Evolutionary conservation across 2,329 filamentous ascomycete species (phyloP).

Genomic region (Hypoxylon sp.): DNA sequence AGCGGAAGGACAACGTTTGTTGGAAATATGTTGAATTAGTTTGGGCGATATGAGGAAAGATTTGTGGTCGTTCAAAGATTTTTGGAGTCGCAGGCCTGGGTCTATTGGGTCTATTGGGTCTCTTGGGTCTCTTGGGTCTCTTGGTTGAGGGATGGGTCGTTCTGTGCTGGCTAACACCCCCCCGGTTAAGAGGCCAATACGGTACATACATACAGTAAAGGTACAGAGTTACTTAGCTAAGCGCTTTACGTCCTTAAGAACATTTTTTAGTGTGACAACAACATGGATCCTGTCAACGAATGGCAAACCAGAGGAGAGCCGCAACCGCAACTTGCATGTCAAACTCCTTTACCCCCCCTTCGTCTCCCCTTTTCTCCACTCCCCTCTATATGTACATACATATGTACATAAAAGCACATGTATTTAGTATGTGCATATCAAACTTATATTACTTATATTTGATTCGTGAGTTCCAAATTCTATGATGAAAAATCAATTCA

Average conservation of each 20-base stretch:
- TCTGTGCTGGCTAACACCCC: constrained; percentile 26
- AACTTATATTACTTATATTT: not conserved
- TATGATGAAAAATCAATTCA: not conserved
- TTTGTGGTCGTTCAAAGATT: constrained; percentile 36
- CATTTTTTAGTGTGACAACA: constrained; percentile 35
- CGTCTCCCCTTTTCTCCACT: no score
- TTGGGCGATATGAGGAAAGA: constrained; percentile 26
- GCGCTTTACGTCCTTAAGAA: constrained; percentile 35
- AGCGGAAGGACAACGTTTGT: constrained; percentile 24
- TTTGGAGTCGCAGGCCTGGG: constrained; percentile 29
- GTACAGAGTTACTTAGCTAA: constrained; percentile 28
- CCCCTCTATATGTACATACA: not conserved
- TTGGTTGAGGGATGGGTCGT: constrained; percentile 2
- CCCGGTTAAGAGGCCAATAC: constrained; percentile 21
- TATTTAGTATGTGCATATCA: not conserved
- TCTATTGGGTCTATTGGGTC: not conserved
- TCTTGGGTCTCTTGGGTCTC: not conserved
- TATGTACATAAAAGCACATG: not conserved
- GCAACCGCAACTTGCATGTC: constrained; percentile 31
- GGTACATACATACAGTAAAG: no score
- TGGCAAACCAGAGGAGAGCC: constrained; percentile 26
- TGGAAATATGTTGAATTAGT: constrained; percentile 31
- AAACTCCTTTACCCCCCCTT: constrained; percentile 8
- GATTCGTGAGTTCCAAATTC: not conserved
- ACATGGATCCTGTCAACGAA: constrained; percentile 27